Conservation (phyloP, 305 asterid species). For the Fraxinus platypoda region DNA sequence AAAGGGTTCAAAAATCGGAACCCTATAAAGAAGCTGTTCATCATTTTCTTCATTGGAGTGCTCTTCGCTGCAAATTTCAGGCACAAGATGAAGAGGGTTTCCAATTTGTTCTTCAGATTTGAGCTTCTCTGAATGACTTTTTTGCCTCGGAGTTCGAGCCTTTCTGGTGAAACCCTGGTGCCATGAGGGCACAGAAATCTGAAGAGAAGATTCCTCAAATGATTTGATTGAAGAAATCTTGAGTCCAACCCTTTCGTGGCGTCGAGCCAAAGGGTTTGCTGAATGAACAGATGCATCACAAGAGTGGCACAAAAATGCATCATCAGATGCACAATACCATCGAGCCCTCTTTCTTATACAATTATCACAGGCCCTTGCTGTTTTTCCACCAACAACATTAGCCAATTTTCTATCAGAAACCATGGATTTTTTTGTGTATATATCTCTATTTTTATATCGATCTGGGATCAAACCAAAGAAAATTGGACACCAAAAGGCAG, state of each 20-base stretch:
- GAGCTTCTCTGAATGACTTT: conserved; percentile 26
- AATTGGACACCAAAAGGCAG: conserved; percentile 11
- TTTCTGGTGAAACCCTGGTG: conserved; percentile 62
- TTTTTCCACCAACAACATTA: conserved; percentile 59
- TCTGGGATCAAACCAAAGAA: conserved; percentile 13
- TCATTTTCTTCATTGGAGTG: conserved; percentile 47
- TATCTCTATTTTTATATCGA: neutral
- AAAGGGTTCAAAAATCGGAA: conserved; percentile 62
- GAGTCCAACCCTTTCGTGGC: conserved; percentile 80
- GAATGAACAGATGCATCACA: conserved; percentile 83
- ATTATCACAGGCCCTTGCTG: conserved; percentile 72
- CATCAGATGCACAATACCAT: conserved; percentile 85
- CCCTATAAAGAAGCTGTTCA: conserved; percentile 66
- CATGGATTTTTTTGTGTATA: conserved; percentile 17
- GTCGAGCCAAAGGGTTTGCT: conserved; percentile 65
- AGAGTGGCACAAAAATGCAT: conserved; percentile 73
- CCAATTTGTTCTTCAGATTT: neutral
- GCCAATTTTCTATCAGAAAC: conserved; percentile 46
- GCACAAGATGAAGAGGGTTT: conserved; percentile 48
- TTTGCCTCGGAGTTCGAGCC: conserved; percentile 60
- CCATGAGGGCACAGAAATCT: conserved; percentile 50
- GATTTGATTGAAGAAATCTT: conserved; percentile 37
- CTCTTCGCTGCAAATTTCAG: conserved; percentile 63
- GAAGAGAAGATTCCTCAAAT: conserved; percentile 7
- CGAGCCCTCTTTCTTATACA: conserved; percentile 64